These are phyloP conservation scores for Coemansia asiatica DNA, from an alignment of 192 early-diverging fungal species.

Conservation along the genomic window DNA sequence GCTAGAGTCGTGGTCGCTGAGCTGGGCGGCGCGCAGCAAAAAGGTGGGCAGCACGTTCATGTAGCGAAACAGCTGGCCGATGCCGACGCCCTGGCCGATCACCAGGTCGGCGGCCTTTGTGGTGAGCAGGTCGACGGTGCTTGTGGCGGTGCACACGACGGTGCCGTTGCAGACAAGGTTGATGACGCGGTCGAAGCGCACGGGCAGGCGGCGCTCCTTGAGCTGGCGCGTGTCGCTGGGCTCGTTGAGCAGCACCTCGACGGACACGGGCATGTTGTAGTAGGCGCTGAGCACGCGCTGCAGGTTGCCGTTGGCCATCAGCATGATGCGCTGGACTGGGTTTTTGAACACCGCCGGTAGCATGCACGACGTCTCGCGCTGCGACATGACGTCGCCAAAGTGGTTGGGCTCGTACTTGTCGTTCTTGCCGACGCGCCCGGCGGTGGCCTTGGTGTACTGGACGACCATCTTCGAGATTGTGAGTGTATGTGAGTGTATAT, in stretches of 20 bases:
- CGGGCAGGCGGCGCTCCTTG: slow-evolving; percentile 22
- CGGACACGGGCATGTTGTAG: slow-evolving; percentile 55
- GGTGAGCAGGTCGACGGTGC: slow-evolving; percentile 46
- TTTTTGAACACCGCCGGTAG: slow-evolving; percentile 46
- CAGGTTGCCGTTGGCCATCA: slow-evolving; percentile 56
- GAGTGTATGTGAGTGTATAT: slow-evolving; percentile 4
- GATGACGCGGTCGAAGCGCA: slow-evolving; percentile 47
- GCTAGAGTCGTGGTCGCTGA: slow-evolving; percentile 48
- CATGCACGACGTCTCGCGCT: slow-evolving; percentile 55
- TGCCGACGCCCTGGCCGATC: slow-evolving; percentile 49
- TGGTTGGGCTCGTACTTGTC: slow-evolving; percentile 48
- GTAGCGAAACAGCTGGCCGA: slow-evolving; percentile 57
- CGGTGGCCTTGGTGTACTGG: slow-evolving; percentile 24
- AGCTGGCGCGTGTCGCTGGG: slow-evolving; percentile 14
- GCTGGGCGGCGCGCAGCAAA: slow-evolving; percentile 37
- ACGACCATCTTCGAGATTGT: slow-evolving; percentile 31
- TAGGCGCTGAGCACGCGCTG: slow-evolving; percentile 56
- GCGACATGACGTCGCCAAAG: slow-evolving; percentile 56
- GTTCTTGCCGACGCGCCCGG: slow-evolving; percentile 13
- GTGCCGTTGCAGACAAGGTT: slow-evolving; percentile 52
- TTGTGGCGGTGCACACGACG: slow-evolving; percentile 47
- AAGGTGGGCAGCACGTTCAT: slow-evolving; percentile 54
- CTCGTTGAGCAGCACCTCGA: slow-evolving; percentile 50
- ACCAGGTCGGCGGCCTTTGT: slow-evolving; percentile 46
- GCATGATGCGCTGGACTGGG: slow-evolving; percentile 56